Evolutionary conservation across 257 asterid species (phyloP).

Genomic region (Linderniella brevidens): DNA sequence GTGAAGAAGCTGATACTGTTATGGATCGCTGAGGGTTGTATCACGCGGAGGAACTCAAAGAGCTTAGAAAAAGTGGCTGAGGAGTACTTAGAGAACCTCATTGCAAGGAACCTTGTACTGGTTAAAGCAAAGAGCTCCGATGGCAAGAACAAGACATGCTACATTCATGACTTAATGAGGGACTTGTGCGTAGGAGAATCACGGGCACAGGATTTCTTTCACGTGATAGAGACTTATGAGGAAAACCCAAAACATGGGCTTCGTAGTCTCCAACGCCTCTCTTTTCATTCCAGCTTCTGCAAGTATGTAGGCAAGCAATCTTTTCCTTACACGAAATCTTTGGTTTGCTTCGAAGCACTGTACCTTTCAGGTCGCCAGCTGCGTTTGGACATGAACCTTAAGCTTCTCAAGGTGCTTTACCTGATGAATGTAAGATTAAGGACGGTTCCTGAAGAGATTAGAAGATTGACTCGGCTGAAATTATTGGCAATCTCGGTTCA

Average conservation of each 20-base stretch:
- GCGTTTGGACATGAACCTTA: conserved; percentile 6
- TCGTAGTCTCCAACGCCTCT: conserved; percentile 4
- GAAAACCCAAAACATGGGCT: background rate
- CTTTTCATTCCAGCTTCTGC: conserved; percentile 6
- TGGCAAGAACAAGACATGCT: conserved; percentile 16
- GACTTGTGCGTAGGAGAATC: conserved; percentile 15
- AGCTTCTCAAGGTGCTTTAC: conserved; percentile 13
- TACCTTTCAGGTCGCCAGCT: background rate
- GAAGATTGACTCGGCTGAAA: background rate
- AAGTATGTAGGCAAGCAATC: background rate
- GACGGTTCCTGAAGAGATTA: conserved; percentile 1
- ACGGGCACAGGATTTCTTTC: conserved; percentile 4
- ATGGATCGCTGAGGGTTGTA: conserved; percentile 25
- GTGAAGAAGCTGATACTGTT: conserved; percentile 16
- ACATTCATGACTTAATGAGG: conserved; percentile 16
- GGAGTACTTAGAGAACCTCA: conserved; percentile 14
- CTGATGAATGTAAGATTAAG: conserved; percentile 1
- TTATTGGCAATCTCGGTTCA: conserved; percentile 11
- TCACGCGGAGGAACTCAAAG: background rate
- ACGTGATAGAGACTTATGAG: conserved; percentile 5
- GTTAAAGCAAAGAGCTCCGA: conserved; percentile 7
- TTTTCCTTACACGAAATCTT: conserved; percentile 6
- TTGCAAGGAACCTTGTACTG: conserved; percentile 13
- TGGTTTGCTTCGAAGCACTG: conserved; percentile 9
- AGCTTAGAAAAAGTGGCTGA: conserved; percentile 15